Evolutionary conservation across 768 basidiomycete genomes (phyloP), one percentile per base, ranked within the genome.

Genomic region (Russula abietina): DNA sequence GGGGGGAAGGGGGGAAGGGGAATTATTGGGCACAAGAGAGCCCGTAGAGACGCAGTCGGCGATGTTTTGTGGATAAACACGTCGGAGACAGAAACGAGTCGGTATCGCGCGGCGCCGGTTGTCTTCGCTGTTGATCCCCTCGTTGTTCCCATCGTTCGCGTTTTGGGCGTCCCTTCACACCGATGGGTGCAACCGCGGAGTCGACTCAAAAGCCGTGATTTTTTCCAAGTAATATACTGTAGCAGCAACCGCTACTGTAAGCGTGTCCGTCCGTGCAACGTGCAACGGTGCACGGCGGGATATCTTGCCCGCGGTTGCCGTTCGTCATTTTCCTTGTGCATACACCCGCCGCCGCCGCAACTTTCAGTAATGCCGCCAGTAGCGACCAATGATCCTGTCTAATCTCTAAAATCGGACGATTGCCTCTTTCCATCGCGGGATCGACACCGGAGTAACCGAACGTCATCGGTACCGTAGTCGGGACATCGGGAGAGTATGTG

Each of bases 261-360:
- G 81, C 46, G 88, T n/a, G n/a, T n/a, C n/a, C n/a, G n/a, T 4
- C n/a, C n/a, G n/a, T n/a, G n/a, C n/a, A n/a, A n/a, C n/a, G n/a
- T n/a, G 36, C 36, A 36, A 1, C 36, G 36, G 92, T 98, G 73
- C 96, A 98, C 4, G 97, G 97, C n/a, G n/a, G n/a, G 72, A 99
- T 93, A 75, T 98, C 98, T 73, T 98, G 94, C 5, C 97, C 97
- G 66, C 97, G 91, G 71, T 98, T 99, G 43, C 97, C 97, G 73
- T 98, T 98, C 79, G 98, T 98, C 94, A 99, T 98, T 77, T 99
- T 99, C 41, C 91, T 92, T 7, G 97, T 98, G 65, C 80, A 83
- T 5, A 93, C 96, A 36, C 97, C 9, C 28, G 5, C 36, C 36
- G 36, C 12, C n/a, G n/a, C n/a, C n/a, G 0, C 12, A 36, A 10